Evolutionary conservation across 345 rosid genomes (phyloP), one percentile per base, ranked within the genome.

Genomic region (Ceriops decandra): DNA sequence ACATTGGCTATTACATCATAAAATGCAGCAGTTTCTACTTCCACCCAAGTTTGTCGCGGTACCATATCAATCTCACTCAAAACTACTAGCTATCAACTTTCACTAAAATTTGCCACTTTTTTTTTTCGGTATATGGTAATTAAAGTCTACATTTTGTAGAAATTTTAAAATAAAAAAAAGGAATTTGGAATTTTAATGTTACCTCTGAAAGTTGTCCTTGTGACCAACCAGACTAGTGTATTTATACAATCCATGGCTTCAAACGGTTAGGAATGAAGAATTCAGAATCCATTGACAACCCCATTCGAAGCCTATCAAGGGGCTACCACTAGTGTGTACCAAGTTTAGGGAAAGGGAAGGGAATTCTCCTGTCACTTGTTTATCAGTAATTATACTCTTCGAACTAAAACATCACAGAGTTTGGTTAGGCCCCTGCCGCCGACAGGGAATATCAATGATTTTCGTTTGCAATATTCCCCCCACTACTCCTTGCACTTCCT

Each of bases 321-420:
- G 70, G 67, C 74, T 70, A 62, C 74, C 71, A 63, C 62, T 47
- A 59, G 2, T 15, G 38, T 6, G 16, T 58, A 51, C 30, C 22
- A 54, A 22, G 59, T 54, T 54, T 24, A 22, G 57, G 63, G 65
- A 32, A 68, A 13, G 35, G 42, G 51, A 54, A 76, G 33, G 63
- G 60, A 63, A 52, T 71, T n/a, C 46, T 61, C 64, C 73, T 58
- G 63, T 36, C 52, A 33, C 49, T 64, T 68, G 42, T 52, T 9
- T 60, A n/a, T 15, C 2, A 16, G 33, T 8, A 26, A 32, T 16
- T 57, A 51, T 42, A 53, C 53, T 22, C 47, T 22, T 31, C 31
- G 11, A 68, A 54, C 16, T 36, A 17, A 52, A 68, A 31, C 54
- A 60, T 57, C 70, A 28, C 59, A 27, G 38, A 22, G 8, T 54